These are phyloP conservation scores for Exophiala sp. DNA, from an alignment of 2,329 filamentous ascomycete species.

Conservation along the genomic window DNA sequence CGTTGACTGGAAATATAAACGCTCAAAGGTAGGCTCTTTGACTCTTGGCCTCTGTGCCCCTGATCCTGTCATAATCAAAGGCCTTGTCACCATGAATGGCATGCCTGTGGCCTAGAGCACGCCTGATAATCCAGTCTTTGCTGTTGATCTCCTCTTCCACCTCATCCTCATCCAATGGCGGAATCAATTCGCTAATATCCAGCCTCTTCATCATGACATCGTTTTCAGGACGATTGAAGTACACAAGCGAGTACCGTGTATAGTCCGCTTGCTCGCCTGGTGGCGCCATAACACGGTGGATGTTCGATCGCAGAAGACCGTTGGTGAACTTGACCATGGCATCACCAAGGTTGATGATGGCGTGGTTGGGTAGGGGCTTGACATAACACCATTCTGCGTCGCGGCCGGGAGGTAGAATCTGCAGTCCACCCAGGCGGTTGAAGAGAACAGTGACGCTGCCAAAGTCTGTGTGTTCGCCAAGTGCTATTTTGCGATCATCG, in stretches of 20 bases:
- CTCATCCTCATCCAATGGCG: constrained; percentile 31
- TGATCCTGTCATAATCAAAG: constrained; percentile 23
- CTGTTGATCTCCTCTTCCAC: constrained; percentile 38
- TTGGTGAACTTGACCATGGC: constrained; percentile 45
- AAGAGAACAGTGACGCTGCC: constrained; percentile 56
- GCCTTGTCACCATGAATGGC: constrained; percentile 23
- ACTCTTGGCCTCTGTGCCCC: constrained; percentile 26
- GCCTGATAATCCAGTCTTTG: constrained; percentile 42
- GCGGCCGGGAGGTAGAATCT: constrained; percentile 46
- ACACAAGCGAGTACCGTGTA: constrained; percentile 53
- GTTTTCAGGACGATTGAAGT: constrained; percentile 53
- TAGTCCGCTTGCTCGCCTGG: constrained; percentile 46
- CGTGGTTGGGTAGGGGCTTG: constrained; percentile 47
- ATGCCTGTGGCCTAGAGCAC: constrained; percentile 36
- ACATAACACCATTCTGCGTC: constrained; percentile 52
- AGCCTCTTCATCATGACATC: constrained; percentile 43
- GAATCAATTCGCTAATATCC: constrained; percentile 36
- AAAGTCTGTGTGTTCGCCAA: constrained; percentile 57
- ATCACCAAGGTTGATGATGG: constrained; percentile 34
- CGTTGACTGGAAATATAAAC: too few relatives aligned
- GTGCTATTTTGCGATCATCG: constrained; percentile 41
- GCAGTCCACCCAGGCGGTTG: constrained; percentile 55
- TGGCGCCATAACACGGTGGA: constrained; percentile 51
- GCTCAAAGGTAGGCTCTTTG: constrained; percentile 23
- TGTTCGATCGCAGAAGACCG: constrained; percentile 39